Percentiles rank a stretch among this genome's conserved stretches.
Conservation (phyloP, 2,329 filamentous ascomycete genomes). For the Septoria petroselini region DNA sequence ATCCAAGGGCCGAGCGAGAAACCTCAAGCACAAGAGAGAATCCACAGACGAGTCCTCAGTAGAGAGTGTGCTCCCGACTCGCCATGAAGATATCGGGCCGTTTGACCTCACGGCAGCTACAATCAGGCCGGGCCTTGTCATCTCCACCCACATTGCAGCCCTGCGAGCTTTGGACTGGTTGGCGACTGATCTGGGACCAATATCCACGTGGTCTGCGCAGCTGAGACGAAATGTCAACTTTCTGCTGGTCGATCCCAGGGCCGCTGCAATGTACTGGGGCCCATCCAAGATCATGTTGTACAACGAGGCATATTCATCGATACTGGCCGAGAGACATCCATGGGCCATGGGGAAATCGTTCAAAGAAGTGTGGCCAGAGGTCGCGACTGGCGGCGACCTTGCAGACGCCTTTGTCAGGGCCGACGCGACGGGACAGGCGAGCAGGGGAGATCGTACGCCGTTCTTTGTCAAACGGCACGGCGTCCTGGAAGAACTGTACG, state of each 20-base stretch:
- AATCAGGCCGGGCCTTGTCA: not conserved
- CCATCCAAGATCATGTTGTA: conserved; percentile 37
- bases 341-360: conserved; percentile 22
- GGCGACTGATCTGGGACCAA: conserved; percentile 19
- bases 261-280: conserved; percentile 30
- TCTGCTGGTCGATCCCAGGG: conserved; percentile 21
- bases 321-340: conserved; percentile 36
- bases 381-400: conserved; percentile 4
- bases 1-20: not conserved
- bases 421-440: conserved; percentile 20
- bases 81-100: conserved; percentile 9
- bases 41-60: conserved; percentile 4
- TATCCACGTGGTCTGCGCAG: conserved; percentile 19
- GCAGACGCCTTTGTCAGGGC: conserved; percentile 14
- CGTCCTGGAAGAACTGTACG: conserved; percentile 23
- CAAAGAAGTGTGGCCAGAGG: conserved; percentile 18
- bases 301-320: conserved; percentile 38
- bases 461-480: conserved; percentile 19
- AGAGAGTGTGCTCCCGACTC: not conserved
- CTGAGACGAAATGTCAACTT: conserved; percentile 24
- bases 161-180: conserved; percentile 24
- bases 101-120: conserved; percentile 18
- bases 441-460: conserved; percentile 7
- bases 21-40: conserved; percentile 11
- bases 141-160: conserved; percentile 21